Conservation (phyloP, 1,284 basidiomycete species). For the Rhodotorula sp. region DNA sequence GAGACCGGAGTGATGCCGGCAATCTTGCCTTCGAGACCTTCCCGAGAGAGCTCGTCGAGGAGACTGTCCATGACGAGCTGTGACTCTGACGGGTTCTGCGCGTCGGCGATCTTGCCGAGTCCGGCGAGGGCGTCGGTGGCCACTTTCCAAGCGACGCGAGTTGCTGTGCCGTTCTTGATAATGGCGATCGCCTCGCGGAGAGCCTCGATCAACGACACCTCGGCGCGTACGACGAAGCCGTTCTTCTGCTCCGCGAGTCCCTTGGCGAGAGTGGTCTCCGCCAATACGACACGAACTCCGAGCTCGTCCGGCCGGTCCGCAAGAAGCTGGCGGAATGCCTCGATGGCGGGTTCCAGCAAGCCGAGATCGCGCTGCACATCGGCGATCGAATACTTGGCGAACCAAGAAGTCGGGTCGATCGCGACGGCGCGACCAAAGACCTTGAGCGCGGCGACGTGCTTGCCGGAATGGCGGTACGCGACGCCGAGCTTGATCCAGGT, state of each 20-base stretch:
- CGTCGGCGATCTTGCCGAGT: conserved; percentile 41
- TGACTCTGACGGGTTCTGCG: not conserved
- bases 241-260: conserved; percentile 65
- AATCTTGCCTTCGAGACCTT: conserved; percentile 45
- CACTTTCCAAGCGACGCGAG: conserved; percentile 79
- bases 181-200: conserved; percentile 17
- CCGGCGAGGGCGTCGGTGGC: conserved; percentile 71
- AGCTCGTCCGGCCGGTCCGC: conserved; percentile 58
- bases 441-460: conserved; percentile 85
- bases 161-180: conserved; percentile 31
- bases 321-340: conserved; percentile 63
- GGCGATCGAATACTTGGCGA: conserved; percentile 77
- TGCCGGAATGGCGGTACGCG: conserved; percentile 81
- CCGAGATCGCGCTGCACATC: conserved; percentile 81
- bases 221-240: conserved; percentile 72
- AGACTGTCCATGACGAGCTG: conserved; percentile 10
- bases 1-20: conserved; percentile 34
- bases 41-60: conserved; percentile 29
- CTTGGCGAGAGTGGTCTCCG: conserved; percentile 69
- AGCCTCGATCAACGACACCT: conserved; percentile 65
- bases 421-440: conserved; percentile 72
- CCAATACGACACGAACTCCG: conserved; percentile 70
- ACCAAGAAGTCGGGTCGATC: conserved; percentile 72
- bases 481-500: conserved; percentile 91
- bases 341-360: conserved; percentile 70